phyloP scores from a whole-genome alignment of 805 yeast species.

The Metschnikowia rubicola region DNA sequence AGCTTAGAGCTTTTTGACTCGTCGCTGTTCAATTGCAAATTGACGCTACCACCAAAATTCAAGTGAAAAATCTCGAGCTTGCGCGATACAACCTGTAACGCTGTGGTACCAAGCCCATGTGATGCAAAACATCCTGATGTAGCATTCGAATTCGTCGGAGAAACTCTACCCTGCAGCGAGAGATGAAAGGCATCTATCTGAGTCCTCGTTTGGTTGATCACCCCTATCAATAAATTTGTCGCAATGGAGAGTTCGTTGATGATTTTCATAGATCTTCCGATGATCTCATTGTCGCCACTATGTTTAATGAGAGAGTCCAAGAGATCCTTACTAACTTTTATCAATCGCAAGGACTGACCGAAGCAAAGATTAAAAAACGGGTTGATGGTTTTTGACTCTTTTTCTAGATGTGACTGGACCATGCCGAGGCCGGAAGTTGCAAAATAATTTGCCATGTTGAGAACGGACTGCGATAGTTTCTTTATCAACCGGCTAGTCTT shows the following conservation, averaged over 20 bases:
- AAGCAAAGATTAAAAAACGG: slow-evolving; percentile 35
- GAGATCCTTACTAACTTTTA: slow-evolving; percentile 34
- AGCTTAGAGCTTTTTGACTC: slow-evolving; percentile 1
- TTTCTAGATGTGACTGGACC: neutral
- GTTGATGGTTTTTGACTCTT: slow-evolving; percentile 15
- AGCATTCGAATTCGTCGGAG: neutral
- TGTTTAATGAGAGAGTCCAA: slow-evolving; percentile 27
- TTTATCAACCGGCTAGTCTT: slow-evolving; percentile 38
- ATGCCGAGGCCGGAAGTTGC: slow-evolving; percentile 19
- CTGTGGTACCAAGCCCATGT: slow-evolving; percentile 23
- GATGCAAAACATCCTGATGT: neutral
- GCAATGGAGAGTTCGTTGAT: slow-evolving; percentile 36
- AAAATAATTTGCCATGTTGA: slow-evolving; percentile 29
- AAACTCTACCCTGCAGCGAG: slow-evolving; percentile 2
- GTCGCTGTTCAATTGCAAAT: neutral
- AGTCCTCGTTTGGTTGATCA: slow-evolving; percentile 17
- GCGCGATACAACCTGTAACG: slow-evolving; percentile 21
- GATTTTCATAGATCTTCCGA: slow-evolving; percentile 30
- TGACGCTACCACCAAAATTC: slow-evolving; percentile 20
- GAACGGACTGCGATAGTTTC: slow-evolving; percentile 27
- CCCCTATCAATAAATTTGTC: slow-evolving; percentile 27
- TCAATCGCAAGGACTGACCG: slow-evolving; percentile 32
- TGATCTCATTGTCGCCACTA: slow-evolving; percentile 25
- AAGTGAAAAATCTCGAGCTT: slow-evolving; percentile 27
- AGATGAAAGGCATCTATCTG: neutral